Conservation (phyloP, 257 asterid genomes). For the Nicotiana attenuata region DNA sequence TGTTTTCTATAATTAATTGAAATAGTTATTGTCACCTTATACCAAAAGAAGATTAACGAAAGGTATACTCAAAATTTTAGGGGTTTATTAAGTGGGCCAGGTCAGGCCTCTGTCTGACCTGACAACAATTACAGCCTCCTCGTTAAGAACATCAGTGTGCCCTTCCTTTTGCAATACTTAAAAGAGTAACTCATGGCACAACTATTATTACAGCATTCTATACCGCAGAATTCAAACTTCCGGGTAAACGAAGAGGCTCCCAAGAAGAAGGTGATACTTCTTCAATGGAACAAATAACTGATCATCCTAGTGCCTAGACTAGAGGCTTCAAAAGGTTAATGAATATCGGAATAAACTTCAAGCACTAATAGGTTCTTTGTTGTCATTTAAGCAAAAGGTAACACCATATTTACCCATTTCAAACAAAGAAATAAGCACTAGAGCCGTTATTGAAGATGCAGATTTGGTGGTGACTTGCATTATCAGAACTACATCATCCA, state of each 20-base stretch:
- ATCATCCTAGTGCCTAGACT: not conserved
- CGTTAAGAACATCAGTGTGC: not conserved
- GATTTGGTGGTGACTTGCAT: not conserved
- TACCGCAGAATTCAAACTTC: slow-evolving; percentile 7
- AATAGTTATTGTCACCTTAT: not conserved
- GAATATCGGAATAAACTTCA: not conserved
- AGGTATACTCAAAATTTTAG: not conserved
- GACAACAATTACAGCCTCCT: not conserved
- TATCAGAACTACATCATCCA: not conserved
- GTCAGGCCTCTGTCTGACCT: not conserved
- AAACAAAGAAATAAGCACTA: not conserved
- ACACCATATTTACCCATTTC: not conserved
- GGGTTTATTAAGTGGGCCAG: not conserved
- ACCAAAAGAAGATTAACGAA: not conserved
- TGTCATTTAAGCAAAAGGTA: not conserved
- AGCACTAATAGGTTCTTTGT: not conserved
- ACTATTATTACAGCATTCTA: not conserved
- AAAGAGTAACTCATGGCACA: not conserved
- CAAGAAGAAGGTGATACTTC: slow-evolving; percentile 1
- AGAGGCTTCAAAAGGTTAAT: not conserved
- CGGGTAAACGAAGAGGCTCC: not conserved
- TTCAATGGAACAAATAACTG: not conserved
- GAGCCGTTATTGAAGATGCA: not conserved
- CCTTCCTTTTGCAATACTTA: not conserved
- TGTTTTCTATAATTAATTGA: not conserved